Conservation (phyloP, 169 alveolate genomes). For the Ichthyophthirius multifiliis region DNA sequence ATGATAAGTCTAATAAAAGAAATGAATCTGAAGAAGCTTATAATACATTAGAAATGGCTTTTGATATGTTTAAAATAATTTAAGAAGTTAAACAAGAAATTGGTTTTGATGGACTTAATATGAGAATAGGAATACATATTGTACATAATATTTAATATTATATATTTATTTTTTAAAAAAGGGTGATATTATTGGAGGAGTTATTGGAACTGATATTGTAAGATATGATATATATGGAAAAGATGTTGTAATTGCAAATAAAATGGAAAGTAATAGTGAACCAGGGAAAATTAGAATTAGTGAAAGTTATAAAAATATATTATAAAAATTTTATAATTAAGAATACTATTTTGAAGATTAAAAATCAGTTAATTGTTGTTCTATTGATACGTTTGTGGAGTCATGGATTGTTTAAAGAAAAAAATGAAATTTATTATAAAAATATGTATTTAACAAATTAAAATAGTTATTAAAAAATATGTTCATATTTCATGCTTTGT, state of each 20-base stretch:
- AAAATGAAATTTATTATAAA: neutral
- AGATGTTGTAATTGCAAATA: conserved; percentile 56
- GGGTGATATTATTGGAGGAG: conserved; percentile 55
- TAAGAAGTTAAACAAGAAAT: neutral
- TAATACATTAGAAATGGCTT: conserved; percentile 37
- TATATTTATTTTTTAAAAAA: neutral
- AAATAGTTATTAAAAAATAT: no score
- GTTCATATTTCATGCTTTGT: no score
- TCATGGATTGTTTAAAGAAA: neutral
- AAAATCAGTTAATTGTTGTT: neutral
- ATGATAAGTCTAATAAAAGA: conserved; percentile 31
- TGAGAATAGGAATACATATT: conserved; percentile 78
- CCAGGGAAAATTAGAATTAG: conserved; percentile 46
- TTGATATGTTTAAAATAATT: conserved; percentile 13
- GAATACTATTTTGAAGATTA: neutral
- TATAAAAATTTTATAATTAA: neutral
- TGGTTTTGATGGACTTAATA: conserved; percentile 13
- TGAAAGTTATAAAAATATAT: conserved; percentile 40
- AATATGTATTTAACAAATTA: no score
- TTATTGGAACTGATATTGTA: conserved; percentile 54
- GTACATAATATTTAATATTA: neutral
- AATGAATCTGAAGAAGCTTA: conserved; percentile 38
- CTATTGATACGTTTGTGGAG: neutral
- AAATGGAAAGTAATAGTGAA: conserved; percentile 54
- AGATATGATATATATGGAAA: conserved; percentile 61